Conservation (phyloP, 2,329 filamentous ascomycete species). For the Scedosporium minutisporum region DNA sequence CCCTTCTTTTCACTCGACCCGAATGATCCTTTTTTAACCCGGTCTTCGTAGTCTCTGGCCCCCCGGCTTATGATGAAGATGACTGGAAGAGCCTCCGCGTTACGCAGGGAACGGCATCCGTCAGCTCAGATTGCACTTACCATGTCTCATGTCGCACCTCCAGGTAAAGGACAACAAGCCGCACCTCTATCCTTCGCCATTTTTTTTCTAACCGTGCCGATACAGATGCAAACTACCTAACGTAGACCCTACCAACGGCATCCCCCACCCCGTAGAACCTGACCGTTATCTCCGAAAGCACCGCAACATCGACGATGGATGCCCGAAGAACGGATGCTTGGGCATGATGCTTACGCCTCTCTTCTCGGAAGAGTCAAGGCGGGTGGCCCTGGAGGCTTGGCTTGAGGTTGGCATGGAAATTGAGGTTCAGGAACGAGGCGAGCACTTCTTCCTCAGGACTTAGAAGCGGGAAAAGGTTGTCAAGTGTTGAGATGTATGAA, state of each 20-base stretch:
- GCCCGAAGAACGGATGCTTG: slow-evolving; percentile 45
- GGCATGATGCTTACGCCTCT: slow-evolving; percentile 58
- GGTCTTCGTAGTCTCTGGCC: slow-evolving; percentile 42
- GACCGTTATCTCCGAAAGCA: slow-evolving; percentile 48
- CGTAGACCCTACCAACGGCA: slow-evolving; percentile 52
- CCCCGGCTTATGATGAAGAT: slow-evolving; percentile 58
- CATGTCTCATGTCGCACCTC: slow-evolving; percentile 8
- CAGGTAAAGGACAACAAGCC: not conserved
- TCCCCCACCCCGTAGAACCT: slow-evolving; percentile 44
- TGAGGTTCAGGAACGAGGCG: slow-evolving; percentile 35
- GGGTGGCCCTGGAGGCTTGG: slow-evolving; percentile 27
- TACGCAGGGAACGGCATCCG: slow-evolving; percentile 35
- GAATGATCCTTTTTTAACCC: not conserved
- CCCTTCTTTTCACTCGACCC: not conserved
- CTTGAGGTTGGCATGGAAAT: slow-evolving; percentile 49
- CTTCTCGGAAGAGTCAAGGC: slow-evolving; percentile 25
- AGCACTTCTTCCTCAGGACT: slow-evolving; percentile 26
- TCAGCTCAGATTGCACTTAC: slow-evolving; percentile 22
- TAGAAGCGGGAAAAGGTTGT: not conserved
- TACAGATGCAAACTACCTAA: slow-evolving; percentile 59
- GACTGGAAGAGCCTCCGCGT: slow-evolving; percentile 33
- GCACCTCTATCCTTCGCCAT: not conserved
- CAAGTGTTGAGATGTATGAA: not conserved
- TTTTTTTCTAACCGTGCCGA: slow-evolving; percentile 4
- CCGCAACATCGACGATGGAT: slow-evolving; percentile 51